phyloP scores from a whole-genome alignment of 75 land plant genomes.

The Cunninghamia lanceolata region DNA sequence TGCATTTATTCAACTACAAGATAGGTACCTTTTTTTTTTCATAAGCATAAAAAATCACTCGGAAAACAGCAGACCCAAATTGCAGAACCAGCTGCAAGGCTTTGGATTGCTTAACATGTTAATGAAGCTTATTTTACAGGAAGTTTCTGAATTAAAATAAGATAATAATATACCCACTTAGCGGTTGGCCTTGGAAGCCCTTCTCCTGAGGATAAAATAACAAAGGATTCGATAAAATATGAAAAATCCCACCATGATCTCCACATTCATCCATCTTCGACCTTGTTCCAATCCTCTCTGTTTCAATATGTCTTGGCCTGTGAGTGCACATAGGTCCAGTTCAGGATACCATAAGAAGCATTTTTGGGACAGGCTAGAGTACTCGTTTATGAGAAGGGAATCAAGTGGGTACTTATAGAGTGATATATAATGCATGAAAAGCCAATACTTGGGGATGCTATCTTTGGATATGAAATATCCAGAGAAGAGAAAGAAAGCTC shows the following conservation, averaged over 20 bases:
- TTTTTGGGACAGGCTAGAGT: conserved; percentile 30
- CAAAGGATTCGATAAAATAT: conserved; percentile 65
- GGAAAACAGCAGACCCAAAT: background rate
- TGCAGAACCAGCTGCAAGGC: background rate
- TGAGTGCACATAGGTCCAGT: conserved; percentile 40
- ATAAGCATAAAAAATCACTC: background rate
- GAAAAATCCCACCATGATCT: conserved; percentile 69
- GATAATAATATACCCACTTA: background rate
- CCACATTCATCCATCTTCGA: conserved; percentile 71
- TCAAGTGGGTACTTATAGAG: conserved; percentile 89
- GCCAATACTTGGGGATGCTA: conserved; percentile 78
- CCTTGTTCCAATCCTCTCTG: conserved; percentile 46
- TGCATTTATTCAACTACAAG: background rate
- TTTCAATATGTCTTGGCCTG: conserved; percentile 62
- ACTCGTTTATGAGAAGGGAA: conserved; percentile 83
- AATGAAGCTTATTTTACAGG: conserved; percentile 3
- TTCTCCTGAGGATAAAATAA: conserved; percentile 66
- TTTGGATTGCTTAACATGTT: background rate
- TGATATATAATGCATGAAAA: conserved; percentile 89
- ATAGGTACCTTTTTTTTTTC: background rate
- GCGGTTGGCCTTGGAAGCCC: conserved; percentile 41
- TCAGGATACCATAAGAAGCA: conserved; percentile 53
- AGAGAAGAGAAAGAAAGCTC: conserved; percentile 87
- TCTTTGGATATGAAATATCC: conserved; percentile 89
- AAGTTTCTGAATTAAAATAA: background rate